A percentile compares a stretch with the other conserved stretches of the same genome.
These are phyloP conservation scores for Nitzschia sp. DNA, from an alignment of 108 stramenopile genomes.

Conservation along the genomic window DNA sequence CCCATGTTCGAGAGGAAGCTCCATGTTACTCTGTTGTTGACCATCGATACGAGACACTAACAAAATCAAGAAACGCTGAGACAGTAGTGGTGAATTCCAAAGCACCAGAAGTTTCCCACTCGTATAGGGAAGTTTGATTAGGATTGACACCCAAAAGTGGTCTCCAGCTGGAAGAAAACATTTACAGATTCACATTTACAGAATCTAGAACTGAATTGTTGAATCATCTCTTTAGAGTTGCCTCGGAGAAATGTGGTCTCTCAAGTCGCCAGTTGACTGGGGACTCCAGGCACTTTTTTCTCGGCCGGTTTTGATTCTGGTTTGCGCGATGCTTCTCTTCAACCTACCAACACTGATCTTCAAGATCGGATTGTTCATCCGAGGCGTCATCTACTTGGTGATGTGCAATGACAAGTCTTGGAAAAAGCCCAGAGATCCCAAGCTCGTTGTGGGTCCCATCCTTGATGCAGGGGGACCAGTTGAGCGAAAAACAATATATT, in stretches of 20 bases:
- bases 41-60: no score
- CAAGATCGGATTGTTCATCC: conserved; percentile 55
- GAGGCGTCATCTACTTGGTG: conserved; percentile 62
- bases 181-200: no score
- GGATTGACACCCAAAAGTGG: no score
- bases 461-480: conserved; percentile 29
- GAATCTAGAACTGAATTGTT: no score
- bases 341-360: conserved; percentile 58
- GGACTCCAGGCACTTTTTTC: not conserved
- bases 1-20: no score
- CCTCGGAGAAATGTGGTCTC: not conserved
- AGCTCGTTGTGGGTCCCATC: conserved; percentile 48
- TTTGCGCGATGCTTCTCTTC: conserved; percentile 54
- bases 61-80: no score
- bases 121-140: no score
- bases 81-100: no score
- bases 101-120: no score
- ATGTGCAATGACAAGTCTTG: conserved; percentile 83
- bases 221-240: no score
- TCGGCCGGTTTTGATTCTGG: conserved; percentile 43
- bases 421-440: conserved; percentile 68
- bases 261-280: conserved; percentile 9
- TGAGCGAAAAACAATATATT: conserved; percentile 79
- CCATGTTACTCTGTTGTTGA: no score
- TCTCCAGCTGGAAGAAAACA: no score